Conservation (phyloP, 164 flowering plant species). For the Chimonanthus salicifolius region DNA sequence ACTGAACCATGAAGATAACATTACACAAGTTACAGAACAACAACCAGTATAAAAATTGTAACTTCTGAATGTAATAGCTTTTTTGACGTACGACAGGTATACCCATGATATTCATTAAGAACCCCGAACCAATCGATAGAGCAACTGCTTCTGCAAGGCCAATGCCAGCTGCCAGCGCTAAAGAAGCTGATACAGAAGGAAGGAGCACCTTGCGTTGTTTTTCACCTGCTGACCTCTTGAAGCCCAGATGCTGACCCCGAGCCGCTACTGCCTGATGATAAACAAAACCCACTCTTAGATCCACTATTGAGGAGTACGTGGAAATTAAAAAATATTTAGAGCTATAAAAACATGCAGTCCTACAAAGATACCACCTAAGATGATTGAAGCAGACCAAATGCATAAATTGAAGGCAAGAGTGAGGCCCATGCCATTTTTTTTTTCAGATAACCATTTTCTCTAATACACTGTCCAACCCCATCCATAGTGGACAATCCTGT, state of each 20-base stretch:
- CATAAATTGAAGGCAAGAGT: no score
- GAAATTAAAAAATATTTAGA: not conserved
- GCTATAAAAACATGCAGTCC: not conserved
- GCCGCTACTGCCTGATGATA: conserved; percentile 8
- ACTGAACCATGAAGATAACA: not conserved
- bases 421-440: not conserved
- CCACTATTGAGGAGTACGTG: not conserved
- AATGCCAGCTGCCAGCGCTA: conserved; percentile 72
- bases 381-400: no score
- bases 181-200: conserved; percentile 81
- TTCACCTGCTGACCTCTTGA: conserved; percentile 22
- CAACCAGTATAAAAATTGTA: not conserved
- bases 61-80: conserved; percentile 10
- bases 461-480: not conserved
- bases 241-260: conserved; percentile 9
- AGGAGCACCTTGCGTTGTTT: conserved; percentile 44
- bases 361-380: no score
- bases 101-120: conserved; percentile 86
- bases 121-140: conserved; percentile 73
- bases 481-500: not conserved
- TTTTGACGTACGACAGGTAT: conserved; percentile 82
- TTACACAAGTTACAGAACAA: not conserved
- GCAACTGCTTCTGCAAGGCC: conserved; percentile 83
- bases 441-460: not conserved
- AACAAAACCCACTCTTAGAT: not conserved